Conservation (phyloP, 2,329 filamentous ascomycete genomes). For the Fusarium heterosporum region DNA sequence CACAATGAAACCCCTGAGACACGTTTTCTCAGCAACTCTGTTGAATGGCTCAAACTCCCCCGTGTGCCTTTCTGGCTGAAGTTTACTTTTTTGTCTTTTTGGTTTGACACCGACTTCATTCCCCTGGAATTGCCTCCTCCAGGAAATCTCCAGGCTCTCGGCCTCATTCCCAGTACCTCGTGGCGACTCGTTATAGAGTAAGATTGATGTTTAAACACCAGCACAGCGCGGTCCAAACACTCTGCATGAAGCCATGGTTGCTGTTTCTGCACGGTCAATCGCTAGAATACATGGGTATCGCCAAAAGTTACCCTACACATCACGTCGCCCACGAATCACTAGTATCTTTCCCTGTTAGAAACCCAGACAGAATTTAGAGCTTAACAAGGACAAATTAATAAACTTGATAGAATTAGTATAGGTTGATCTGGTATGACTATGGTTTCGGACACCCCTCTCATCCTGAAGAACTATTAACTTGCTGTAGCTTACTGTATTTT, state of each 20-base stretch:
- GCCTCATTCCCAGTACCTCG: not conserved
- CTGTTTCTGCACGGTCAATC: constrained; percentile 15
- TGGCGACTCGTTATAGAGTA: not conserved
- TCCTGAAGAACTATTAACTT: not conserved
- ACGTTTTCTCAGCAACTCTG: constrained; percentile 35
- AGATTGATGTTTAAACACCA: constrained; percentile 1
- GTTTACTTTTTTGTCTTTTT: constrained; percentile 3
- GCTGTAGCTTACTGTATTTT: constrained; percentile 5
- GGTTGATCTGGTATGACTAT: not conserved
- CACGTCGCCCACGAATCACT: not conserved
- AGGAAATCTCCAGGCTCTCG: not conserved
- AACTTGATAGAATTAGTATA: not conserved
- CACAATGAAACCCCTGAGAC: constrained; percentile 31
- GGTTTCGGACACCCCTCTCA: not conserved
- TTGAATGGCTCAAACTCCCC: constrained; percentile 33
- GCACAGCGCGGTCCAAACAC: constrained; percentile 24
- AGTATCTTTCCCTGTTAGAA: constrained; percentile 15
- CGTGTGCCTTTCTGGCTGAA: constrained; percentile 1
- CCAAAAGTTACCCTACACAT: constrained; percentile 37
- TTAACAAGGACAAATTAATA: not conserved
- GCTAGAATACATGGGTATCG: constrained; percentile 11
- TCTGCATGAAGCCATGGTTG: constrained; percentile 23
- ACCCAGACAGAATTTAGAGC: constrained; percentile 6
- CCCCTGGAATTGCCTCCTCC: constrained; percentile 5
- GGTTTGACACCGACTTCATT: constrained; percentile 1